Percentiles rank a stretch among this genome's conserved stretches.
Conservation (phyloP, 208 protist species). For the Porcisia hertigi region DNA sequence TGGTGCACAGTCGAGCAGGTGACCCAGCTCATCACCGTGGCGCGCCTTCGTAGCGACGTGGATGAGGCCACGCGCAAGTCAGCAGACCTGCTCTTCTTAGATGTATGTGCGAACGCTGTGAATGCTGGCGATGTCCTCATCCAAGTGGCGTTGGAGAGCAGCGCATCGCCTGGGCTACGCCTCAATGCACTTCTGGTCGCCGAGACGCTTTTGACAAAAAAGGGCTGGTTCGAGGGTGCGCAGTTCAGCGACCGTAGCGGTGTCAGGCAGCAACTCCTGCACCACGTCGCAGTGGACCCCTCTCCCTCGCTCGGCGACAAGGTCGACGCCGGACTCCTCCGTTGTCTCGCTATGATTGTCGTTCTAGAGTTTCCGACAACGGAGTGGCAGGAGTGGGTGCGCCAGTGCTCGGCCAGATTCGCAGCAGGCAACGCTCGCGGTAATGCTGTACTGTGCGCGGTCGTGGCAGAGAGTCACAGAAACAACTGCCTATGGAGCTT, state of each 20-base stretch:
- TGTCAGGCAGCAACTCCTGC: constrained; percentile 18
- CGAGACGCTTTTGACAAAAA: constrained; percentile 41
- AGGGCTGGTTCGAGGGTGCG: constrained; percentile 37
- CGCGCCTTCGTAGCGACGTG: constrained; percentile 34
- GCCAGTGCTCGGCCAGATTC: constrained; percentile 19
- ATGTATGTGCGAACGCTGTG: constrained; percentile 34
- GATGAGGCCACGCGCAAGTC: constrained; percentile 31
- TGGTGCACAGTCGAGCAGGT: constrained; percentile 47
- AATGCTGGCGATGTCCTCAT: constrained; percentile 65
- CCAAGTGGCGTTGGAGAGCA: constrained; percentile 27
- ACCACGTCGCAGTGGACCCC: constrained; percentile 2
- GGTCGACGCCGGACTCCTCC: constrained; percentile 29
- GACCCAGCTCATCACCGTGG: constrained; percentile 28
- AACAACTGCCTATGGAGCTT: constrained; percentile 43
- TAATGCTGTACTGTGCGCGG: constrained; percentile 7
- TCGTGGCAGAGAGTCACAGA: constrained; percentile 28
- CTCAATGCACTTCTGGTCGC: constrained; percentile 50
- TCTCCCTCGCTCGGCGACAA: constrained; percentile 2
- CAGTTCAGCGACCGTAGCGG: constrained; percentile 48
- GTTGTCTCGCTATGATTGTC: constrained; percentile 37
- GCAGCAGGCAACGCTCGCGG: background rate
- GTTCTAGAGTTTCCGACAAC: constrained; percentile 44
- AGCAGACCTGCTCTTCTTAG: constrained; percentile 40
- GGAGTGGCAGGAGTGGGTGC: constrained; percentile 39
- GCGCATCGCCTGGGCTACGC: constrained; percentile 27